These are phyloP conservation scores for Epichloe brachyelytri DNA, from an alignment of 2,329 filamentous ascomycete species.

Conservation along the genomic window DNA sequence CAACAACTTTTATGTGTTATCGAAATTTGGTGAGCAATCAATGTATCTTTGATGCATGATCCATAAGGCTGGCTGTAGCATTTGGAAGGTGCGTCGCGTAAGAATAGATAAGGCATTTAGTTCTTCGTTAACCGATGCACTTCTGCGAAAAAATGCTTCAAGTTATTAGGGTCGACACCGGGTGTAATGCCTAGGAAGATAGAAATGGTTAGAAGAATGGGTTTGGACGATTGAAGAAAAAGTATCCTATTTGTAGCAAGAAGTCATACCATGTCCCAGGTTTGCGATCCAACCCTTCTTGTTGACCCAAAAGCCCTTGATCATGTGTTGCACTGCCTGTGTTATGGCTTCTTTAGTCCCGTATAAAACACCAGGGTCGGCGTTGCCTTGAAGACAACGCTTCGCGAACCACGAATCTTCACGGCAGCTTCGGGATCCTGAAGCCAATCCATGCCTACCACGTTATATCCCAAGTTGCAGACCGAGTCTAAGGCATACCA, in stretches of 20 bases:
- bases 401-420: constrained; percentile 61
- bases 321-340: constrained; percentile 70
- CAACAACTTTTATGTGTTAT: too few species aligned
- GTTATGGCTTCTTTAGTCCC: constrained; percentile 74
- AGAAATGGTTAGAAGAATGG: background rate
- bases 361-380: constrained; percentile 87
- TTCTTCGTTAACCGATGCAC: constrained; percentile 57
- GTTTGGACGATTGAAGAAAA: background rate
- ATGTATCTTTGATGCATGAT: background rate
- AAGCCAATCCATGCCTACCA: constrained; percentile 90
- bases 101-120: constrained; percentile 7
- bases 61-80: background rate
- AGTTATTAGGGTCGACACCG: constrained; percentile 81
- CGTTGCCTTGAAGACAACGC: constrained; percentile 84
- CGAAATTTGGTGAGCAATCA: background rate
- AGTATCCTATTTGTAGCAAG: background rate
- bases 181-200: constrained; percentile 68
- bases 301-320: constrained; percentile 64
- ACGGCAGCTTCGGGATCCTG: constrained; percentile 79
- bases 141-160: constrained; percentile 90
- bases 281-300: constrained; percentile 96
- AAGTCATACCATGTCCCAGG: constrained; percentile 64
- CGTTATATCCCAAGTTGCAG: constrained; percentile 81
- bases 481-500: constrained; percentile 88
- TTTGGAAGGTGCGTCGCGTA: background rate